Percentiles rank a stretch among this genome's conserved stretches.
These are phyloP conservation scores for Blastobotrys buckinghamii DNA, from an alignment of 1,139 yeast genomes.

Conservation along the genomic window DNA sequence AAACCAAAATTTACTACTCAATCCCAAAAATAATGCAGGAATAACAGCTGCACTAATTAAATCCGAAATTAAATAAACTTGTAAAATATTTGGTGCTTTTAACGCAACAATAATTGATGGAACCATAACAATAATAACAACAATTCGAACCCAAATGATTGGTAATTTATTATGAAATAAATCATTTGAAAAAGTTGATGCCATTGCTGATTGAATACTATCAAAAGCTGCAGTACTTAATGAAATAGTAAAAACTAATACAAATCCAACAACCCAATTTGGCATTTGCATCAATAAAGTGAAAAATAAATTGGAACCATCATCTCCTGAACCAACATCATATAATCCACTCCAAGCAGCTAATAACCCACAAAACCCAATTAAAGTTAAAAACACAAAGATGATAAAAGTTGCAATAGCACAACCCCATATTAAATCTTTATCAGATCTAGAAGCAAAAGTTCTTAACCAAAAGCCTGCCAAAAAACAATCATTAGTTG, in stretches of 20 bases:
- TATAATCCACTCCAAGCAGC: constrained; percentile 86
- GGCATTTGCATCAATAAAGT: constrained; percentile 68
- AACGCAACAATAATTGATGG: constrained; percentile 84
- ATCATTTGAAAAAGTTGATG: constrained; percentile 85
- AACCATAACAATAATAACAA: constrained; percentile 70
- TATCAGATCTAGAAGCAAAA: constrained; percentile 76
- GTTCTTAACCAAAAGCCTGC: constrained; percentile 94
- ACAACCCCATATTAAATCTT: constrained; percentile 71
- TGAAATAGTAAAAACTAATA: constrained; percentile 63
- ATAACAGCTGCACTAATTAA: constrained; percentile 80
- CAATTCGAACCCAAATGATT: constrained; percentile 57
- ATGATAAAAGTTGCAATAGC: constrained; percentile 65
- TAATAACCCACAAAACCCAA: constrained; percentile 78
- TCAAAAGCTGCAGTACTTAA: constrained; percentile 88
- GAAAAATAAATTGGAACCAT: constrained; percentile 62
- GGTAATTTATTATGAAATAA: constrained; percentile 75
- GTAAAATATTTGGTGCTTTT: constrained; percentile 74
- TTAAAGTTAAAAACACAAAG: constrained; percentile 57
- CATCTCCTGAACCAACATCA: constrained; percentile 34
- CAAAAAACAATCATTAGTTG: constrained; percentile 85
- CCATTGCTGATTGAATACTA: constrained; percentile 82
- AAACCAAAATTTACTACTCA: constrained; percentile 54
- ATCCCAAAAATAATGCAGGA: constrained; percentile 79
- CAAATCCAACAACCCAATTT: constrained; percentile 82
- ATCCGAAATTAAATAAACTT: constrained; percentile 86